Conservation (phyloP, 805 yeast species). For the Candida glaebosa region DNA sequence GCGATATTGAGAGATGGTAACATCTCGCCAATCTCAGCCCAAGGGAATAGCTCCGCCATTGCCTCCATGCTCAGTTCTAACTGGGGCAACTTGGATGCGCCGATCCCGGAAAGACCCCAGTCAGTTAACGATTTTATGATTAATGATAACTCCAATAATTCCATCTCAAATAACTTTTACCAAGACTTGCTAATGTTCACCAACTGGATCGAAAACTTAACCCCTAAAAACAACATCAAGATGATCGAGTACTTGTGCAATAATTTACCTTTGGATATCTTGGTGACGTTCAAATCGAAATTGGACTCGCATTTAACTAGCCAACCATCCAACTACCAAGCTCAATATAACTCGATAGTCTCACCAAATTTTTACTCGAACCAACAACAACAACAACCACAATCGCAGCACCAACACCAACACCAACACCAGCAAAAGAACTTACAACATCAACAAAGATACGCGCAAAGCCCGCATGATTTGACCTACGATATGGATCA, state of each 20-base stretch:
- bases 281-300: conserved; percentile 46
- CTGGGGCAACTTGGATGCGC: conserved; percentile 5
- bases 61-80: conserved; percentile 2
- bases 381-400: conserved; percentile 7
- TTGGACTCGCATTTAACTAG: conserved; percentile 37
- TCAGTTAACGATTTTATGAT: conserved; percentile 37
- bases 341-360: background rate
- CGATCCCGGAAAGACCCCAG: conserved; percentile 38
- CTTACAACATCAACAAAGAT: background rate
- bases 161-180: conserved; percentile 33
- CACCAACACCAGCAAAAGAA: background rate
- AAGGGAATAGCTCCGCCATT: conserved; percentile 1
- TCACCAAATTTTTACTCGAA: background rate
- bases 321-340: conserved; percentile 5
- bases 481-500: conserved; percentile 13
- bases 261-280: conserved; percentile 48
- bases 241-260: conserved; percentile 54
- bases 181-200: conserved; percentile 49
- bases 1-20: background rate
- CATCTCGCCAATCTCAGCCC: conserved; percentile 2
- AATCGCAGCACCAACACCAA: background rate
- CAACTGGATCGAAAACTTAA: conserved; percentile 49
- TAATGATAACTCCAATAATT: background rate
- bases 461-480: conserved; percentile 3
- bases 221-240: conserved; percentile 48